A percentile compares a stretch with the other conserved stretches of the same genome.
Evolutionary conservation across 2,329 filamentous ascomycete genomes (phyloP).

Genomic region (Plenodomus biglobosus): DNA sequence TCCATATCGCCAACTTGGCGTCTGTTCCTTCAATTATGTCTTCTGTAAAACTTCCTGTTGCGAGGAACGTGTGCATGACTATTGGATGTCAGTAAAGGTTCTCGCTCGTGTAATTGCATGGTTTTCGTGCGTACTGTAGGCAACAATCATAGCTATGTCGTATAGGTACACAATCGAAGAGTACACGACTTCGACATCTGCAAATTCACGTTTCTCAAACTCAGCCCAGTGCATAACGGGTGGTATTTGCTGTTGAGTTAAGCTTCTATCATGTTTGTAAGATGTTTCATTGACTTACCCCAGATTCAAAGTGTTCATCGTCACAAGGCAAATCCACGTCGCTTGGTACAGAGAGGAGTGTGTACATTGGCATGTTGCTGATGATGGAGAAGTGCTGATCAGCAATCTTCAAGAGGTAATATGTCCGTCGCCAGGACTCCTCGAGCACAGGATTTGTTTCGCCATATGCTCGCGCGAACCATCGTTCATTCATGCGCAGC

Average conservation of each 20-base stretch:
- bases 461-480: conserved; percentile 66
- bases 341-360: conserved; percentile 63
- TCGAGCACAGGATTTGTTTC: conserved; percentile 67
- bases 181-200: conserved; percentile 68
- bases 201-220: conserved; percentile 73
- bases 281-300: conserved; percentile 23
- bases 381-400: conserved; percentile 82
- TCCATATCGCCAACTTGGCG: conserved; percentile 69
- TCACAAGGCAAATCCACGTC: conserved; percentile 78
- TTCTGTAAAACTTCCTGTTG: conserved; percentile 24
- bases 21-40: conserved; percentile 69
- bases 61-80: conserved; percentile 53
- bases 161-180: conserved; percentile 84
- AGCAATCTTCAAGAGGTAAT: conserved; percentile 77
- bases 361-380: conserved; percentile 68
- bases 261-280: neutral
- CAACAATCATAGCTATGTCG: conserved; percentile 69
- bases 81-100: conserved; percentile 3
- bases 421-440: conserved; percentile 83
- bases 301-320: conserved; percentile 63
- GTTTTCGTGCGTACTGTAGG: conserved; percentile 53
- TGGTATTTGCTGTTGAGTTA: conserved; percentile 34
- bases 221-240: conserved; percentile 60
- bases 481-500: conserved; percentile 73
- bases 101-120: neutral